Base-by-base conservation (phyloP, 257 asterid species). In the Cynanchum wilfordii region DNA sequence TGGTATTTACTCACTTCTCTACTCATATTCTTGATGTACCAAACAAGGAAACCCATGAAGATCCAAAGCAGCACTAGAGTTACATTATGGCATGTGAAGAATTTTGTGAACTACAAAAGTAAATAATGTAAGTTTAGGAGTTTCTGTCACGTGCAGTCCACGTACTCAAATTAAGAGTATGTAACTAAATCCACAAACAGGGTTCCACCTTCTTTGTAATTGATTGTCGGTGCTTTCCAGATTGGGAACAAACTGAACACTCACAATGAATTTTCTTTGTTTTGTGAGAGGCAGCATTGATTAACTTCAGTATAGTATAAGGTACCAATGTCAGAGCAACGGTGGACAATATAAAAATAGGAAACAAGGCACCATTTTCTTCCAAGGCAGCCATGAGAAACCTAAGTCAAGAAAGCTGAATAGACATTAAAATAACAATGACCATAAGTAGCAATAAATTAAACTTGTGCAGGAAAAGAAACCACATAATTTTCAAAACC, bases 311-410 rank as follows among this genome's bases (percentile, higher is more conserved):
- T 50, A 94, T 81, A 3, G 99, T 91, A 79, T 88, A 94, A 49
- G 97, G 99, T 57, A 94, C 89, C 73, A 94, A 84, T 70, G 97
- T 96, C 84, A 94, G 74, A 33, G 96, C 97, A 29, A 94, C 80
- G 73, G 91, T 86, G 3, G 99, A 85, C 79, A 94, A 62, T 57
- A 94, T 85, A 80, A 94, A 94, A 79, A 91, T 88, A 22, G 97
- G 99, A 83, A 94, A 94, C 55, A 94, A 67, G 3, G 96, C 90
- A 76, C 87, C 84, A 66, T 87, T 91, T 68, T 91, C 99, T 75
- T 87, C 97, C 62, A 94, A 73, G 81, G 82, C 86, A 76, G 93
- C 91, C 96, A 91, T 94, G 82, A 69, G 76, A 81, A 75, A 58
- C 79, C 76, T 65, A 74, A 68, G 76, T 69, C 69, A 9, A 15